A percentile compares a stretch with the other conserved stretches of the same genome.
These are phyloP conservation scores for Talaromyces sp. DNA, from an alignment of 2,329 filamentous ascomycete genomes.

Conservation along the genomic window DNA sequence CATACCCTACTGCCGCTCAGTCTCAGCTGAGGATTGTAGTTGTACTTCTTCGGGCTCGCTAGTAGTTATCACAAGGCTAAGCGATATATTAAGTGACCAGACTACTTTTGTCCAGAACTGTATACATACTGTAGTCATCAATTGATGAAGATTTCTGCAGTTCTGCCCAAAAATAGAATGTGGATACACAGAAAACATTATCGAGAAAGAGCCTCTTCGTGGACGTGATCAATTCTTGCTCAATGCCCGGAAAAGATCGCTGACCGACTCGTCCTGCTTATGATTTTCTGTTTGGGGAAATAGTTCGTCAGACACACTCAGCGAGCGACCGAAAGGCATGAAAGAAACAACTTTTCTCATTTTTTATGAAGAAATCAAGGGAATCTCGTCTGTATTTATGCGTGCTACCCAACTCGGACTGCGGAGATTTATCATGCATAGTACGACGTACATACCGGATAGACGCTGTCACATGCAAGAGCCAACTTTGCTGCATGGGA, in stretches of 20 bases:
- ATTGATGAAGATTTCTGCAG: no score
- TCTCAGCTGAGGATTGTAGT: neutral
- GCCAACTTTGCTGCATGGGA: neutral
- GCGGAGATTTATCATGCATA: neutral
- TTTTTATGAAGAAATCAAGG: neutral
- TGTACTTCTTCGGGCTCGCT: neutral
- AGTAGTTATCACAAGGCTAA: neutral
- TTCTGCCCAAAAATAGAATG: neutral
- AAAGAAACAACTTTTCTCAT: neutral
- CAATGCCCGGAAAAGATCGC: neutral
- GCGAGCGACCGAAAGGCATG: neutral
- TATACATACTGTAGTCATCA: no score
- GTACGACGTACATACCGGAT: neutral
- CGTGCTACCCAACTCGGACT: neutral
- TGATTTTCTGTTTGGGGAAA: neutral
- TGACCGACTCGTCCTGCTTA: neutral
- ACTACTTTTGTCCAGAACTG: neutral
- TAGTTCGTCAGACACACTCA: neutral
- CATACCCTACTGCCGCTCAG: neutral
- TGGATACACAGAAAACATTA: neutral
- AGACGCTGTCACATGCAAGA: neutral
- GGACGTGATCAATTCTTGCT: neutral
- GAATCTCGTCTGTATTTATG: neutral
- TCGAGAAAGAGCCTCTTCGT: neutral
- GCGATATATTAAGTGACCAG: neutral